phyloP scores from a whole-genome alignment of 495 filamentous ascomycete species.

The Aspergillus avenaceus region DNA sequence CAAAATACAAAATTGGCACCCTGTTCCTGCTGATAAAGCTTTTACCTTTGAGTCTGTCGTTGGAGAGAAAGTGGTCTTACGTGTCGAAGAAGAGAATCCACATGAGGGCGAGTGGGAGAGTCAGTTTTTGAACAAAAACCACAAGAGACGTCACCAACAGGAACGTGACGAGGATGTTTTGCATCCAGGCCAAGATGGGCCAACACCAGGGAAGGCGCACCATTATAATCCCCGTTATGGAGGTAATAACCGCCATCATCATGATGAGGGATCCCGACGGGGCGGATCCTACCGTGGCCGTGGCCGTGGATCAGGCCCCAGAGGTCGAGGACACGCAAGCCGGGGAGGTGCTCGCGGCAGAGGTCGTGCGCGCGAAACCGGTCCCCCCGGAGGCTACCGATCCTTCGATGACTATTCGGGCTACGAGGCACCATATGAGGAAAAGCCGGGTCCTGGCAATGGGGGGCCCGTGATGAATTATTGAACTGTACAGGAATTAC shows the following conservation, averaged over 20 bases:
- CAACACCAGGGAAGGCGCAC: conserved; percentile 9
- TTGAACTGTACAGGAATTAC: conserved; percentile 12
- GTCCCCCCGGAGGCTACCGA: conserved; percentile 30
- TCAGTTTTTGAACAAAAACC: conserved; percentile 48
- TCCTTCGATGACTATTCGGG: conserved; percentile 37
- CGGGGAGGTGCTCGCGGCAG: conserved; percentile 39
- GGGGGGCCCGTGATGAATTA: conserved; percentile 38
- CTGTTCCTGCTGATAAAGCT: conserved; percentile 60
- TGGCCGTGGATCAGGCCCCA: conserved; percentile 36
- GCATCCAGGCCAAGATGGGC: conserved; percentile 17
- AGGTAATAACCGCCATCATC: conserved; percentile 23
- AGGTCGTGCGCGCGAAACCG: conserved; percentile 35
- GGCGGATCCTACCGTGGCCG: conserved; percentile 44
- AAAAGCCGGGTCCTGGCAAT: conserved; percentile 17
- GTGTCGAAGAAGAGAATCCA: conserved; percentile 65
- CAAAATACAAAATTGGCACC: conserved; percentile 82
- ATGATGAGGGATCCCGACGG: conserved; percentile 33
- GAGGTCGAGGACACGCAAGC: conserved; percentile 37
- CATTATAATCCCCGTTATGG: conserved; percentile 19
- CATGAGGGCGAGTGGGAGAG: conserved; percentile 56
- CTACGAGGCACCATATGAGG: conserved; percentile 33
- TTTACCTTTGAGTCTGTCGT: conserved; percentile 75
- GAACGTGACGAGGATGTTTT: conserved; percentile 32
- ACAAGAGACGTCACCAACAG: conserved; percentile 40
- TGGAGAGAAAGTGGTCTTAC: conserved; percentile 78